Percentiles rank a stretch among this genome's conserved stretches.
Conservation (phyloP, 192 early-diverging fungal species). For the Entomortierella beljakovae region DNA sequence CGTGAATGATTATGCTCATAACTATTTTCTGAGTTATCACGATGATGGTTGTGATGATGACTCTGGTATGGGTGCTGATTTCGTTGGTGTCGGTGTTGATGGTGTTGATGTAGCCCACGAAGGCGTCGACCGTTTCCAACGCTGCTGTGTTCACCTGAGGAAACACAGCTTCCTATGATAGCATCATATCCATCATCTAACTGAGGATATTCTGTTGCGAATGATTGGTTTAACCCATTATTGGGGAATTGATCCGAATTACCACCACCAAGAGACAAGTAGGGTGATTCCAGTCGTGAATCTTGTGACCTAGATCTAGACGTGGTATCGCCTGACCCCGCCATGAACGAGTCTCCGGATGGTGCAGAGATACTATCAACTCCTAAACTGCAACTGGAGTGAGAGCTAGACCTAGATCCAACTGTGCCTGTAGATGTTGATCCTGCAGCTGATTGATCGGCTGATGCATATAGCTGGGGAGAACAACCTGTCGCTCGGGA, state of each 20-base stretch:
- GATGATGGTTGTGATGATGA: not conserved
- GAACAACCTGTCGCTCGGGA: not conserved
- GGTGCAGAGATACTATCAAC: not conserved
- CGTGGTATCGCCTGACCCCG: too few species aligned
- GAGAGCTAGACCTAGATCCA: not conserved
- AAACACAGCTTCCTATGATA: not conserved
- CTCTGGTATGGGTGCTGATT: not conserved
- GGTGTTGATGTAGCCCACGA: not conserved
- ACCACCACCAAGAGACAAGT: too few species aligned
- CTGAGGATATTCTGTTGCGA: too few species aligned
- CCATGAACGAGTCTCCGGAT: not conserved
- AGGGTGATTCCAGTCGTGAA: too few species aligned
- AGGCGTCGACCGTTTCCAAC: not conserved
- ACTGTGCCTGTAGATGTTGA: not conserved
- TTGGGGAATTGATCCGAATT: too few species aligned
- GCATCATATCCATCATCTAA: not conserved
- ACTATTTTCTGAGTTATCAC: not conserved
- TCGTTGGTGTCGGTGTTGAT: not conserved
- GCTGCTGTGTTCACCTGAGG: slow-evolving; percentile 1
- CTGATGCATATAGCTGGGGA: slow-evolving; percentile 3
- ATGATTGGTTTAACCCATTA: too few species aligned
- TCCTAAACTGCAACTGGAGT: not conserved
- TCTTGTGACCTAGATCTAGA: too few species aligned
- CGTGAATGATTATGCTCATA: not conserved
- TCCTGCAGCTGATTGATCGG: not conserved